A percentile compares a stretch with the other conserved stretches of the same genome.
phyloP scores from a whole-genome alignment of 768 basidiomycete genomes.

The Lepiota venenata region DNA sequence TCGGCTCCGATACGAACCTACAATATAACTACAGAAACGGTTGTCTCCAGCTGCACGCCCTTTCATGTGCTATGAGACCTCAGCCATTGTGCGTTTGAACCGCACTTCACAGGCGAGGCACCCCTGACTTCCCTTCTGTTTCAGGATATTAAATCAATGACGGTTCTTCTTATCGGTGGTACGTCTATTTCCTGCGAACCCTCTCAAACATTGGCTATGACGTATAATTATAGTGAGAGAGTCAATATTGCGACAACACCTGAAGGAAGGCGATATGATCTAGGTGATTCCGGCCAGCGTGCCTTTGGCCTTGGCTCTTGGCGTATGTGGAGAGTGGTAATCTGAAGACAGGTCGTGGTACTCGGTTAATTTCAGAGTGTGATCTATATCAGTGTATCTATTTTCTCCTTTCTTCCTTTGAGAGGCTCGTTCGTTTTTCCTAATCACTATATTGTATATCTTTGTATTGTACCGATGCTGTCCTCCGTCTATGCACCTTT shows the following conservation, averaged over 20 bases:
- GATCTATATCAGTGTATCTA: neutral
- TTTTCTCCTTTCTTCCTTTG: neutral
- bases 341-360: too few species aligned
- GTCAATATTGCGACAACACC: slow-evolving; percentile 36
- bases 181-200: neutral
- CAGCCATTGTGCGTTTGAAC: slow-evolving; percentile 54
- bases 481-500: too few species aligned
- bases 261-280: slow-evolving; percentile 31
- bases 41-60: slow-evolving; percentile 53
- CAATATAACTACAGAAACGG: slow-evolving; percentile 37
- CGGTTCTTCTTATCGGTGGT: slow-evolving; percentile 30
- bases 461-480: neutral
- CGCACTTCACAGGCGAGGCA: neutral
- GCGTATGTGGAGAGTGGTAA: too few species aligned
- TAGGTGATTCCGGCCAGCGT: slow-evolving; percentile 3
- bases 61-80: slow-evolving; percentile 69
- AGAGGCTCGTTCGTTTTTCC: neutral
- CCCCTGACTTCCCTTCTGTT: neutral
- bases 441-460: neutral
- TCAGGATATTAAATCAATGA: slow-evolving; percentile 41
- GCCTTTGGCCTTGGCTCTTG: too few species aligned
- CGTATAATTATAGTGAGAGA: slow-evolving; percentile 27
- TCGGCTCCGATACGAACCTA: neutral
- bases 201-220: neutral
- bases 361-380: neutral